Conservation (phyloP, 192 early-diverging fungal genomes). For the Umbelopsis ramanniana region DNA sequence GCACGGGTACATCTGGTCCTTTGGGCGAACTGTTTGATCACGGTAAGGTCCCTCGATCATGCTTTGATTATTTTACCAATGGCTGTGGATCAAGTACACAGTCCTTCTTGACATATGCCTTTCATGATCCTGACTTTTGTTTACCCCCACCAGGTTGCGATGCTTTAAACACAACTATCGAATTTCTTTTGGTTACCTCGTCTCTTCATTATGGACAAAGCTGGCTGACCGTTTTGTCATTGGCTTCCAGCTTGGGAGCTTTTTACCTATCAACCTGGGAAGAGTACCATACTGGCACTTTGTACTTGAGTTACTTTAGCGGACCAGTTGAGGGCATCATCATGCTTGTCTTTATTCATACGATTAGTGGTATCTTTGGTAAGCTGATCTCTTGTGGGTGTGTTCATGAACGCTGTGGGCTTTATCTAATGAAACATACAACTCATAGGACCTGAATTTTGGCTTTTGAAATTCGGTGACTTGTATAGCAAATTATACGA, state of each 20-base stretch:
- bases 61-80: slow-evolving; percentile 3
- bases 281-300: slow-evolving; percentile 88
- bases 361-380: slow-evolving; percentile 71
- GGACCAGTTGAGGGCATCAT: slow-evolving; percentile 93
- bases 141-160: slow-evolving; percentile 57
- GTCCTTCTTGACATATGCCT: too few species aligned
- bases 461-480: slow-evolving; percentile 41
- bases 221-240: slow-evolving; percentile 65
- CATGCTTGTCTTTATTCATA: slow-evolving; percentile 61
- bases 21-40: slow-evolving; percentile 97
- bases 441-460: slow-evolving; percentile 47
- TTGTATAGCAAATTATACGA: slow-evolving; percentile 34
- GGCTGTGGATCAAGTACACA: not conserved
- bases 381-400: not conserved
- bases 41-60: slow-evolving; percentile 53
- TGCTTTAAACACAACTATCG: slow-evolving; percentile 63
- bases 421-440: not conserved
- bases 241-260: slow-evolving; percentile 46
- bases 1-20: slow-evolving; percentile 85
- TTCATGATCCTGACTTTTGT: not conserved
- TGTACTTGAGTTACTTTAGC: slow-evolving; percentile 83
- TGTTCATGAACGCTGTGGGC: not conserved
- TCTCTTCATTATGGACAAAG: slow-evolving; percentile 70
- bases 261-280: slow-evolving; percentile 96
- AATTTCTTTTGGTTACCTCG: slow-evolving; percentile 61